Conservation (phyloP, 805 yeast genomes). For the Candida gorgasii region DNA sequence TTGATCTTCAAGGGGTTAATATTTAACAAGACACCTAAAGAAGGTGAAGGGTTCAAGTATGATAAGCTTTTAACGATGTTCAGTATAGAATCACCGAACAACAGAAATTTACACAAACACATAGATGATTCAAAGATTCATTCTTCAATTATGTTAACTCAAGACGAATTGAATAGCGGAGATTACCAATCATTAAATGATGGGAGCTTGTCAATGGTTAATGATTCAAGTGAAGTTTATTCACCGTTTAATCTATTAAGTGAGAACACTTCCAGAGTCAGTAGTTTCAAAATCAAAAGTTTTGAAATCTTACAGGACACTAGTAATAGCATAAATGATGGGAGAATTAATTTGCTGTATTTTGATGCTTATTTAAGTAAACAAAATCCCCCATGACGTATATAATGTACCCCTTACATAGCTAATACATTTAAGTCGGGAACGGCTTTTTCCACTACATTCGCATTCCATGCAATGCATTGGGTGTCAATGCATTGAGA, state of each 20-base stretch:
- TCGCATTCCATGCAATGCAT: background rate
- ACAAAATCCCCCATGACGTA: slow-evolving; percentile 36
- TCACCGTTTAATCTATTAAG: slow-evolving; percentile 15
- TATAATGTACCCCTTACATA: background rate
- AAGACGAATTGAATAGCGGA: slow-evolving; percentile 14
- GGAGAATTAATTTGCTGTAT: slow-evolving; percentile 36
- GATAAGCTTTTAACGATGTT: slow-evolving; percentile 7
- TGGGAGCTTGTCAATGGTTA: slow-evolving; percentile 23
- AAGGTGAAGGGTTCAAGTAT: slow-evolving; percentile 4
- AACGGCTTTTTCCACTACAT: background rate
- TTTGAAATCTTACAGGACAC: slow-evolving; percentile 40
- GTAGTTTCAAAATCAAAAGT: slow-evolving; percentile 32
- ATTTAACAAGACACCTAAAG: slow-evolving; percentile 1
- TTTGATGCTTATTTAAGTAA: slow-evolving; percentile 43
- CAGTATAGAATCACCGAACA: slow-evolving; percentile 10
- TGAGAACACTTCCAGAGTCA: slow-evolving; percentile 7
- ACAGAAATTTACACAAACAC: slow-evolving; percentile 8
- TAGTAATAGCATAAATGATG: slow-evolving; percentile 27
- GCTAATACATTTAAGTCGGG: background rate
- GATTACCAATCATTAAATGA: slow-evolving; percentile 35
- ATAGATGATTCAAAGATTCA: slow-evolving; percentile 9
- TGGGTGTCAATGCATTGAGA: background rate
- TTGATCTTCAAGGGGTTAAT: slow-evolving; percentile 50
- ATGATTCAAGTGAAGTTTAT: slow-evolving; percentile 6
- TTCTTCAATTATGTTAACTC: slow-evolving; percentile 6